Percentiles rank a stretch among this genome's conserved stretches.
Conservation (phyloP, 2,329 filamentous ascomycete species). For the Exophiala oligosperma region DNA sequence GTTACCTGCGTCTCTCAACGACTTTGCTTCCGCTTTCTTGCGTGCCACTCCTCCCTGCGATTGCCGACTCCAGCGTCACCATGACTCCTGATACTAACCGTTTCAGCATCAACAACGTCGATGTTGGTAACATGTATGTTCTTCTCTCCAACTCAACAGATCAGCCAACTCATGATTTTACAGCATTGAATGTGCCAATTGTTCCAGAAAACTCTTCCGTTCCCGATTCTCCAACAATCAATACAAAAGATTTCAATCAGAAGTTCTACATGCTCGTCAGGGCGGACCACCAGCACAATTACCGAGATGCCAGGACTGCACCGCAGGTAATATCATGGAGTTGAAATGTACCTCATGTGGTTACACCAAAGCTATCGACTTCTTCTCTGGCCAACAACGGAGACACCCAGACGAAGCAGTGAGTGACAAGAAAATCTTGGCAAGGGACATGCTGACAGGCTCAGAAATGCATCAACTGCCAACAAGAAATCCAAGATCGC, state of each 20-base stretch:
- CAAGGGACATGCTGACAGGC: constrained; percentile 3
- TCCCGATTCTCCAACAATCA: constrained; percentile 50
- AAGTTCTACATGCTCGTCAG: constrained; percentile 5
- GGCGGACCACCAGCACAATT: constrained; percentile 27
- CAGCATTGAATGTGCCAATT: constrained; percentile 50
- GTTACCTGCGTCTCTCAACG: background rate
- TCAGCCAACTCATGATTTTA: background rate
- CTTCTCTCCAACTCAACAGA: background rate
- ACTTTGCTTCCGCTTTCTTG: background rate
- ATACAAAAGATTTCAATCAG: constrained; percentile 34
- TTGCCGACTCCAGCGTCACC: background rate
- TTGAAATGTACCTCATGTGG: constrained; percentile 51
- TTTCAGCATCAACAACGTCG: constrained; percentile 15
- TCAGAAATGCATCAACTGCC: constrained; percentile 45
- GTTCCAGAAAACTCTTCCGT: constrained; percentile 42
- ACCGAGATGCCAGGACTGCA: constrained; percentile 47
- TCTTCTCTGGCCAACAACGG: constrained; percentile 53
- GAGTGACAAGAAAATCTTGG: constrained; percentile 29
- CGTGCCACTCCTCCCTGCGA: background rate
- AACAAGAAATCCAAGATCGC: constrained; percentile 36
- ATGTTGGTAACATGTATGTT: constrained; percentile 14
- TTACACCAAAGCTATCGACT: constrained; percentile 46
- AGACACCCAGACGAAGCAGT: constrained; percentile 47
- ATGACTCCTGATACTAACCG: background rate
- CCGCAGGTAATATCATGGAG: constrained; percentile 45